Evolutionary conservation across 2,329 filamentous ascomycete genomes (phyloP).

Genomic region (Talaromyces marneffei): DNA sequence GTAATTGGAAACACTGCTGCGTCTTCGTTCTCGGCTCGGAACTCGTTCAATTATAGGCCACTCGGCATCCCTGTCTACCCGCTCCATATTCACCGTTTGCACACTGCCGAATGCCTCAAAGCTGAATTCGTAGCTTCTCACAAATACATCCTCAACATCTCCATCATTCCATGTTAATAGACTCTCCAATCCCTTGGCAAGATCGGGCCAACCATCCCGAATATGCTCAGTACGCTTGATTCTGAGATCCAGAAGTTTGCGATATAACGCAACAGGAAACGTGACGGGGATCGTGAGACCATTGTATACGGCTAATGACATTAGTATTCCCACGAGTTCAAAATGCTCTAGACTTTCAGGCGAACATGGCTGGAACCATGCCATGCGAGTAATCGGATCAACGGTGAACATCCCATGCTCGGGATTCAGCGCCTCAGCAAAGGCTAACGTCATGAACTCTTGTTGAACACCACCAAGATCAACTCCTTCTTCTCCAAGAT

Average conservation of each 20-base stretch:
- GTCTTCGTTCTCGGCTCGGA: conserved; percentile 9
- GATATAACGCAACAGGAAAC: conserved; percentile 79
- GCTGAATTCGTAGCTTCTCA: conserved; percentile 81
- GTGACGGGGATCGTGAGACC: conserved; percentile 85
- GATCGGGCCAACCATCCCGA: conserved; percentile 77
- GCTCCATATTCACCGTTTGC: conserved; percentile 52
- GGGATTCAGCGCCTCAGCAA: conserved; percentile 72
- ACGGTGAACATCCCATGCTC: conserved; percentile 72
- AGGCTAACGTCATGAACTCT: conserved; percentile 84
- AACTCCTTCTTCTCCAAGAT: conserved; percentile 77
- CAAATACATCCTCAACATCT: conserved; percentile 73
- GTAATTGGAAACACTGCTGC: conserved; percentile 10
- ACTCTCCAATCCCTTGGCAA: conserved; percentile 66
- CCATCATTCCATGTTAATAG: conserved; percentile 77
- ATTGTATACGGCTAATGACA: conserved; percentile 88
- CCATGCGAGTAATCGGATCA: conserved; percentile 68
- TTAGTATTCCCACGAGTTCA: conserved; percentile 78
- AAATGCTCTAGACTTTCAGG: conserved; percentile 83
- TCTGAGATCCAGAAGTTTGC: conserved; percentile 65
- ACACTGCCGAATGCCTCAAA: conserved; percentile 52
- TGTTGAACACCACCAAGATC: conserved; percentile 95
- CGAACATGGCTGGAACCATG: conserved; percentile 81
- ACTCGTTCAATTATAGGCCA: conserved; percentile 25
- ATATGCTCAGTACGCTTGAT: conserved; percentile 70
- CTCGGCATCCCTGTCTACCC: conserved; percentile 30